Evolutionary conservation across 2,329 filamentous ascomycete species (phyloP).

Genomic region (Ophiobolus disseminans): DNA sequence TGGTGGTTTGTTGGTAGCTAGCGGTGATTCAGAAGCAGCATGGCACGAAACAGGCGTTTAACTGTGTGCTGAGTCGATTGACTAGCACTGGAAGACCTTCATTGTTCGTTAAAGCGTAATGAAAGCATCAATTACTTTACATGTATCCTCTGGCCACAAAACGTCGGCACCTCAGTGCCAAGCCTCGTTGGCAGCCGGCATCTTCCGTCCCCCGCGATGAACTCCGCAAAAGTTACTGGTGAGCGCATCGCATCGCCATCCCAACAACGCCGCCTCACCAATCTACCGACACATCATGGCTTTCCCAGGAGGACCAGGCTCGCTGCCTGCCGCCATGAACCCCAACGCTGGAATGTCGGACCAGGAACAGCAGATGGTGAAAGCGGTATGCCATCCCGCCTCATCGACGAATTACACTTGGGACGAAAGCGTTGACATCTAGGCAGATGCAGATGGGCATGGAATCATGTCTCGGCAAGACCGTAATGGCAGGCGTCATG

Average conservation of each 20-base stretch:
- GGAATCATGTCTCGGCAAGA: constrained; percentile 92
- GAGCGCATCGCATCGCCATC: not conserved
- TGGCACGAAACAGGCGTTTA: constrained; percentile 21
- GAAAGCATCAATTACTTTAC: constrained; percentile 8
- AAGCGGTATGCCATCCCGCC: constrained; percentile 51
- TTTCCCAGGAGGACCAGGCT: constrained; percentile 35
- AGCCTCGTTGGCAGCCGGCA: constrained; percentile 21
- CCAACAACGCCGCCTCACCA: constrained; percentile 17
- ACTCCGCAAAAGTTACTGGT: constrained; percentile 44
- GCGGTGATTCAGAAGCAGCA: constrained; percentile 16
- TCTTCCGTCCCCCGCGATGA: constrained; percentile 40
- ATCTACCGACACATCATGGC: constrained; percentile 27
- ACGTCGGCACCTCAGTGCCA: too few species aligned
- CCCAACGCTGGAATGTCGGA: constrained; percentile 49
- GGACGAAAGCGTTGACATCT: constrained; percentile 6
- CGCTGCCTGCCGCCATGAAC: constrained; percentile 37
- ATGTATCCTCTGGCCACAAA: too few species aligned
- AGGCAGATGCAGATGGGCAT: constrained; percentile 78
- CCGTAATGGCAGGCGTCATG: constrained; percentile 87
- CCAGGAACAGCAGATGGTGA: constrained; percentile 59
- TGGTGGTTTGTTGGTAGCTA: constrained; percentile 29
- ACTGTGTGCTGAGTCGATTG: constrained; percentile 13
- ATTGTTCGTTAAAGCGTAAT: constrained; percentile 16
- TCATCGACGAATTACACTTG: too few species aligned
- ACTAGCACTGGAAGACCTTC: constrained; percentile 13